These are phyloP conservation scores for Sporothrix euskadiensis DNA, from an alignment of 2,329 filamentous ascomycete species.

Conservation along the genomic window DNA sequence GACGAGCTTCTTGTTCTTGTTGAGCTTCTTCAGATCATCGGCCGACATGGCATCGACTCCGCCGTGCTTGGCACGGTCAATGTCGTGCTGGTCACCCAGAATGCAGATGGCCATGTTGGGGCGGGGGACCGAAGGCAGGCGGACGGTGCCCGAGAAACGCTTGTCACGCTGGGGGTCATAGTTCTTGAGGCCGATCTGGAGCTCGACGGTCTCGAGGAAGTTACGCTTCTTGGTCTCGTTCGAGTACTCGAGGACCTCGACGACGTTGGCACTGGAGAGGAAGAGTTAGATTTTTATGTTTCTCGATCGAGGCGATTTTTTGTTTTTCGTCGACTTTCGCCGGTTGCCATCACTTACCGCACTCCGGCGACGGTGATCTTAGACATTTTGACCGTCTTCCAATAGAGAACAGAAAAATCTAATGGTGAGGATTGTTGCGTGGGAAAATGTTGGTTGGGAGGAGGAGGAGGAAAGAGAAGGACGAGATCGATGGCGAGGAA, in stretches of 20 bases:
- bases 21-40: conserved; percentile 99
- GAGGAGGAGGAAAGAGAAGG: conserved; percentile 13
- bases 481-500: neutral
- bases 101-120: conserved; percentile 55
- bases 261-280: conserved; percentile 71
- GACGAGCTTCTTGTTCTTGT: conserved; percentile 99
- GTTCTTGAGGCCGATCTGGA: conserved; percentile 86
- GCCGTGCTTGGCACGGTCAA: conserved; percentile 99
- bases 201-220: conserved; percentile 65
- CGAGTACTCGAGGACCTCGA: conserved; percentile 92
- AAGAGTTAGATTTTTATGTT: conserved; percentile 23
- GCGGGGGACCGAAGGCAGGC: conserved; percentile 86
- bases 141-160: conserved; percentile 99
- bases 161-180: conserved; percentile 99
- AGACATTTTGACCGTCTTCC: conserved; percentile 82
- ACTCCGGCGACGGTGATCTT: conserved; percentile 52
- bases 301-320: neutral
- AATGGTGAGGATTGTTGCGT: conserved; percentile 38
- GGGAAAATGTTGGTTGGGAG: conserved; percentile 15
- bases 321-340: neutral
- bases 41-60: conserved; percentile 97
- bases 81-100: conserved; percentile 83
- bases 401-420: conserved; percentile 34
- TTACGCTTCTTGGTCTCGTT: conserved; percentile 92
- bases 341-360: conserved; percentile 34